Conservation (phyloP, 805 yeast genomes). For the Pichia thaimueangensis region DNA sequence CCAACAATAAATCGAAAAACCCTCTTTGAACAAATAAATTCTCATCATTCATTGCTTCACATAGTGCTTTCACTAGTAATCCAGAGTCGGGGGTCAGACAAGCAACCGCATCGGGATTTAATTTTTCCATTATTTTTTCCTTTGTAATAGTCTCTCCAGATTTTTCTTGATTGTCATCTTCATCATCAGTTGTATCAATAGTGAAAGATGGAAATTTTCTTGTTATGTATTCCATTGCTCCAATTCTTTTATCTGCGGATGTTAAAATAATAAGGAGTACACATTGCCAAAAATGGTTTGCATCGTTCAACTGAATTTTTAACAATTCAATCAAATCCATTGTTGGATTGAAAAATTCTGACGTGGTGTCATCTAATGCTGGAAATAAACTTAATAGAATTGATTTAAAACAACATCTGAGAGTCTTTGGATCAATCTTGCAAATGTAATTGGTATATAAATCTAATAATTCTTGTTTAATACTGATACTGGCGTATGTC, state of each 20-base stretch:
- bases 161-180: no score
- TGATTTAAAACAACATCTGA: conserved; percentile 60
- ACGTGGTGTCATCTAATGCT: conserved; percentile 87
- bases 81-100: conserved; percentile 77
- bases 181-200: not conserved
- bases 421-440: conserved; percentile 39
- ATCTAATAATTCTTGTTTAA: conserved; percentile 69
- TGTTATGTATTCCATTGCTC: conserved; percentile 74
- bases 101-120: conserved; percentile 42
- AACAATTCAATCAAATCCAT: conserved; percentile 55
- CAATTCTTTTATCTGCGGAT: conserved; percentile 73
- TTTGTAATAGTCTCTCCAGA: no score
- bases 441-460: conserved; percentile 53
- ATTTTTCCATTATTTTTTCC: conserved; percentile 17
- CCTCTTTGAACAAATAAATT: conserved; percentile 80
- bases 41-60: conserved; percentile 58
- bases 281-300: conserved; percentile 81
- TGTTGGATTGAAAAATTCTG: conserved; percentile 67
- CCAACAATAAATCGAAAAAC: conserved; percentile 70
- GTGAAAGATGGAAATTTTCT: conserved; percentile 58
- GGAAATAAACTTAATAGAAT: conserved; percentile 69
- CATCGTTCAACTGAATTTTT: conserved; percentile 51
- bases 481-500: conserved; percentile 83
- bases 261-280: conserved; percentile 69
- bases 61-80: conserved; percentile 64